Base-by-base conservation (phyloP, 257 asterid genomes). In the Fraxinus anomala region DNA sequence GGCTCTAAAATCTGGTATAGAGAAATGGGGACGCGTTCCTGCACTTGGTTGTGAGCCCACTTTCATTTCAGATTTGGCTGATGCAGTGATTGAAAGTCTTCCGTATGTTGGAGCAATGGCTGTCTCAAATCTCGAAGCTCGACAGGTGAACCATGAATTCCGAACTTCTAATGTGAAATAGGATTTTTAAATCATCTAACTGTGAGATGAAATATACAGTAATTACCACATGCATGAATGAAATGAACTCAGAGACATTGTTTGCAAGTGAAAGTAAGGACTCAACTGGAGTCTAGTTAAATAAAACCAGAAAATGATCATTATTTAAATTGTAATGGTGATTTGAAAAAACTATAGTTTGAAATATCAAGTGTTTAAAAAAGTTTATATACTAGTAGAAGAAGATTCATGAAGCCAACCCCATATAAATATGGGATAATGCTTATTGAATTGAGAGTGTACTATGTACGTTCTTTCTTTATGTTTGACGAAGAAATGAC, bases 101-200 rank as follows among this genome's bases (percentile, higher is more conserved):
- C 99, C 98, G 16, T 96, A 93, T 83, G 98, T 96, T 63, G 99
- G 99, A 76, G 98, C 99, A 72, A 93, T 96, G 97, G 99, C 99
- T 31, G 97, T 96, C 81, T 93, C 99, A 23, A 96, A 96, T 81
- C 93, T 96, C 31, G 99, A 96, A 91, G 98, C 99, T 79, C 95
- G 97, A 59, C 98, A 96, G 97, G 99, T 96, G 74, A 80, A 59
- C 69, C 72, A 26, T 17, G 34, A 39, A 16, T 26, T 77, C 2
- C 26, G 19, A n/a, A 26, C 34, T 67, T 76, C 71, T 16, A 9
- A 13, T 1, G 16, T 39, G 56, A 40, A 56, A 19, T 66, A 42
- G 13, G 36, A 13, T 47, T 12, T 72, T 72, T 34, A 12, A 23
- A 16, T 26, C 13, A 70, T 13, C 78, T 26, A 12, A 31, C 70